A percentile compares a stretch with the other conserved stretches of the same genome.
These are phyloP conservation scores for Agrostemma githago DNA, from an alignment of 148 eudicot species.

Conservation along the genomic window DNA sequence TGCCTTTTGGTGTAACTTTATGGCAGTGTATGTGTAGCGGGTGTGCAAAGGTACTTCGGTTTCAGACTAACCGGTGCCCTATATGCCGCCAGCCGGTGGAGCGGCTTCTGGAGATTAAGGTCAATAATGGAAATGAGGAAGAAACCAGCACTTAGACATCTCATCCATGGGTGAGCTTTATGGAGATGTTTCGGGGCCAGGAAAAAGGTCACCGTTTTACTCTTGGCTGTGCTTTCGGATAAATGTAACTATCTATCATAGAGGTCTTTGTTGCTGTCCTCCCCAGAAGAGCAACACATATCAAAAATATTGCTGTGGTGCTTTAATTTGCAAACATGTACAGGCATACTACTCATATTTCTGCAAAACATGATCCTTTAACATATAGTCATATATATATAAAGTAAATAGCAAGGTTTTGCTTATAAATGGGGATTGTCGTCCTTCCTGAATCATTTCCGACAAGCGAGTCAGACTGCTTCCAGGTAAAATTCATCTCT, in stretches of 20 bases:
- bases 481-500: neutral
- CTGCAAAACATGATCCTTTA: neutral
- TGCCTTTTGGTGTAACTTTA: slow-evolving; percentile 9
- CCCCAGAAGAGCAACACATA: slow-evolving; percentile 12
- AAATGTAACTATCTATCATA: slow-evolving; percentile 1
- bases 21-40: slow-evolving; percentile 98
- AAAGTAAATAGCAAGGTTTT: slow-evolving; percentile 23
- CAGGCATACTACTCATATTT: slow-evolving; percentile 9
- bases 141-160: slow-evolving; percentile 14
- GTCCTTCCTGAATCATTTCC: neutral
- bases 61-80: slow-evolving; percentile 95
- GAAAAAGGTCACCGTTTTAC: neutral
- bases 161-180: neutral
- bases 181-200: slow-evolving; percentile 7
- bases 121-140: slow-evolving; percentile 43
- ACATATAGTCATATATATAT: neutral
- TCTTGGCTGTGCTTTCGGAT: slow-evolving; percentile 8
- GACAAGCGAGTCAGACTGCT: neutral
- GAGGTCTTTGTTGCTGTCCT: slow-evolving; percentile 19
- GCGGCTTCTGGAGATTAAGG: slow-evolving; percentile 93
- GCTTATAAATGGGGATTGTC: neutral
- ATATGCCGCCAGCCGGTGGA: slow-evolving; percentile 97
- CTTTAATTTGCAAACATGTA: slow-evolving; percentile 12
- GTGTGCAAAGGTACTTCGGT: slow-evolving; percentile 88
- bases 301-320: neutral